A percentile compares a stretch with the other conserved stretches of the same genome.
Conservation (phyloP, 306 rosid species). For the Casuarina glauca region DNA sequence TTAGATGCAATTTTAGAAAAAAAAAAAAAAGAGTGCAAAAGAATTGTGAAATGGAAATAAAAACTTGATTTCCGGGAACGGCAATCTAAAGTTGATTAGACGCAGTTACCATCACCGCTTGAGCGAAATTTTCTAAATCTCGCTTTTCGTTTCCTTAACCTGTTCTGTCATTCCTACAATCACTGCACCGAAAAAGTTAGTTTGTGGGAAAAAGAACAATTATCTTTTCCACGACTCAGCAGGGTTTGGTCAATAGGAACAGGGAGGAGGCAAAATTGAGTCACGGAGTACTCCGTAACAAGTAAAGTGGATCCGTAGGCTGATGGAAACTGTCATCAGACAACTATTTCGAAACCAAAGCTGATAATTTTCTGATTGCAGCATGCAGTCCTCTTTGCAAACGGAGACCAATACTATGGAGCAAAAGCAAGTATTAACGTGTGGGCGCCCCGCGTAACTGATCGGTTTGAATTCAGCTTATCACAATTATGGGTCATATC, state of each 20-base stretch:
- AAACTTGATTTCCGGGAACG: background rate
- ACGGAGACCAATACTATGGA: conserved; percentile 96
- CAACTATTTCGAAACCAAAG: background rate
- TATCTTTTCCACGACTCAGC: conserved; percentile 19
- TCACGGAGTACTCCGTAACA: conserved; percentile 18
- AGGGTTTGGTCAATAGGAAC: conserved; percentile 1
- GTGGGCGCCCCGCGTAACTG: conserved; percentile 78
- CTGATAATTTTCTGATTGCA: conserved; percentile 33
- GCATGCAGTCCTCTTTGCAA: conserved; percentile 95
- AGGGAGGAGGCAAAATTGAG: conserved; percentile 18
- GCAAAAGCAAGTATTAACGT: conserved; percentile 94
- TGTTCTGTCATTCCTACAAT: conserved; percentile 15
- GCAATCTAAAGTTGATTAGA: background rate
- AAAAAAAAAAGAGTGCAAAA: background rate
- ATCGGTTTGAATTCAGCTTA: conserved; percentile 86
- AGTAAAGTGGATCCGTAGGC: conserved; percentile 20
- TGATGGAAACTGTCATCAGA: background rate
- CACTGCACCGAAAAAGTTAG: conserved; percentile 13
- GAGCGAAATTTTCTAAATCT: background rate
- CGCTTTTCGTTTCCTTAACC: conserved; percentile 8
- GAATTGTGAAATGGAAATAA: background rate
- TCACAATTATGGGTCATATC: conserved; percentile 98
- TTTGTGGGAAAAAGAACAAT: conserved; percentile 10
- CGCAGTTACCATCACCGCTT: background rate
- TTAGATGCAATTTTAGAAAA: background rate